A percentile compares a stretch with the other conserved stretches of the same genome.
Evolutionary conservation across 2,329 filamentous ascomycete genomes (phyloP).

Genomic region (Cercospora sp.): DNA sequence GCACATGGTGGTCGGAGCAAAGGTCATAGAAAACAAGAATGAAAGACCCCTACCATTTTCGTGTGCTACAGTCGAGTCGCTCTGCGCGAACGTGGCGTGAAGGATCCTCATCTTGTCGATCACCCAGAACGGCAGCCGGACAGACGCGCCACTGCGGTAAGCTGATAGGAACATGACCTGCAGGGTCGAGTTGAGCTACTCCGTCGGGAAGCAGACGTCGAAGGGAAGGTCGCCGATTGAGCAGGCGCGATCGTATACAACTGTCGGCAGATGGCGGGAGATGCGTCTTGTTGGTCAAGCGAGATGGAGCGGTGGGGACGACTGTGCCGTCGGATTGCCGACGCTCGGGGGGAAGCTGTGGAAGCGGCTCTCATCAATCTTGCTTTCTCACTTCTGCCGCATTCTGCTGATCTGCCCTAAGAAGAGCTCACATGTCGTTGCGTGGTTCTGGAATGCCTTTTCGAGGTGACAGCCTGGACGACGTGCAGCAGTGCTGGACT

Average conservation of each 20-base stretch:
- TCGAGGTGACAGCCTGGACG: background rate
- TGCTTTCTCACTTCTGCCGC: background rate
- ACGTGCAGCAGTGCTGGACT: background rate
- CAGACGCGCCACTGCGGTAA: background rate
- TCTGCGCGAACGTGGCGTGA: background rate
- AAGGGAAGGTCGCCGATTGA: background rate
- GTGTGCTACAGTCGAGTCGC: background rate
- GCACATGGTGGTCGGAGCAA: constrained; percentile 1
- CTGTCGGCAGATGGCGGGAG: constrained; percentile 4
- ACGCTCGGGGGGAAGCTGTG: background rate
- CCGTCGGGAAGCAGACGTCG: background rate
- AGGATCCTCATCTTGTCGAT: background rate
- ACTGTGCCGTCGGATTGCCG: background rate
- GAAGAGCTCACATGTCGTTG: background rate
- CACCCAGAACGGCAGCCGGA: background rate
- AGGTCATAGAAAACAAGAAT: background rate
- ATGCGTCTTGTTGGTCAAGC: background rate
- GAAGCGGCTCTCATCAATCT: background rate
- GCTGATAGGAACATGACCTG: background rate
- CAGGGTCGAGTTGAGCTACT: background rate
- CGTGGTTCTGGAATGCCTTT: background rate
- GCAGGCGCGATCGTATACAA: background rate
- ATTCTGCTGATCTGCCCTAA: background rate
- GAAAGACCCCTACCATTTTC: background rate
- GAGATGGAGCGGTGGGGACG: constrained; percentile 3